Percentiles rank a stretch among this genome's conserved stretches.
Evolutionary conservation across 495 filamentous ascomycete species (phyloP).

Genomic region (Daldinia caldariorum): DNA sequence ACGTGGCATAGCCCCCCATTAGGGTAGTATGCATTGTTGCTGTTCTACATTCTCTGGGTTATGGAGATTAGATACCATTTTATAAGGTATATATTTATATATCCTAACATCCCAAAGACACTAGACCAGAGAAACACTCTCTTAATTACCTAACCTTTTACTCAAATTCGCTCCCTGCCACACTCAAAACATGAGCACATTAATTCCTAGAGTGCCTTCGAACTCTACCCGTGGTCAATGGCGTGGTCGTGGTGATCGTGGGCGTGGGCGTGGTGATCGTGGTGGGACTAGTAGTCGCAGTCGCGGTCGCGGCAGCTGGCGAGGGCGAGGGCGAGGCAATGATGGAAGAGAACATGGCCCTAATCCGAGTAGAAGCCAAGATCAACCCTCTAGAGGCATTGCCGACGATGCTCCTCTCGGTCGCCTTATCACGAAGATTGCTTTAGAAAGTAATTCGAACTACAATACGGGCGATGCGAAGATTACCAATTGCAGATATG

Average conservation of each 20-base stretch:
- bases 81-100: not conserved
- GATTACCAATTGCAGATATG: conserved; percentile 49
- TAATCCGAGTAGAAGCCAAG: conserved; percentile 1
- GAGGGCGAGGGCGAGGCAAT: not conserved
- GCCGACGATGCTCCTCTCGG: conserved; percentile 23
- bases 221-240: conserved; percentile 7
- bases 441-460: conserved; percentile 3
- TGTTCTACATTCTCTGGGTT: conserved; percentile 3
- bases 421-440: conserved; percentile 33
- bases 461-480: conserved; percentile 17
- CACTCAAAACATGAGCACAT: not conserved
- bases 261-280: not conserved
- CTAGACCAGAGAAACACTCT: not conserved
- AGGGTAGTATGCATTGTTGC: conserved; percentile 4
- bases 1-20: not conserved
- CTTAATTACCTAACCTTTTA: not conserved
- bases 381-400: not conserved
- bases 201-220: conserved; percentile 29
- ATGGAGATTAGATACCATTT: not conserved
- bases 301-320: not conserved
- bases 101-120: not conserved
- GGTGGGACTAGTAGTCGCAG: not conserved
- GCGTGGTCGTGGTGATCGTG: not conserved
- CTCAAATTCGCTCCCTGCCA: not conserved
- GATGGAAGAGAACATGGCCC: not conserved